Evolutionary conservation across 768 basidiomycete species (phyloP), one percentile per base, ranked within the genome.

Genomic region (Kondoa subrosea): DNA sequence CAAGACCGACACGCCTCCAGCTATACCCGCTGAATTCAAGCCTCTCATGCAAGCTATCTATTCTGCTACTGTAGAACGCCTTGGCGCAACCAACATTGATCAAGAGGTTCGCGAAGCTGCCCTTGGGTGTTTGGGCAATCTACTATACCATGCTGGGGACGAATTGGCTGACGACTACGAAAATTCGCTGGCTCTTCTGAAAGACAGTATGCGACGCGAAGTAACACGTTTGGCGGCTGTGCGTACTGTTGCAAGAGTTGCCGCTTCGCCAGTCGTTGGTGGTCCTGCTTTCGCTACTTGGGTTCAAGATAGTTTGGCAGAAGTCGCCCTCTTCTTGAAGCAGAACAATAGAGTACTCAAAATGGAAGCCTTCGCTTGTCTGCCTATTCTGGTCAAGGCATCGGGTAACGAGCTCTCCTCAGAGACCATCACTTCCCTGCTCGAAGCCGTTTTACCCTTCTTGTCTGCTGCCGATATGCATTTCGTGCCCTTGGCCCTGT

Each of bases 131-230:
- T 82, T 93, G 57, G 91, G 87, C 0, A 87, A 91, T 75, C 78
- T 97, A 8, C 89, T 95, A 85, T 82, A 89, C 64, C 86, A 85
- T 71, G 89, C 91, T 0, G 85, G 87, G 0, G 88, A 91, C 60
- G 63, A 68, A 12, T 25, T 72, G 26, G 33, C 40, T 1, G 17
- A 16, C 14, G 71, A 72, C 30, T 67, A 72, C 31, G 34, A 56
- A 16, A n/a, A 21, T 2, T 65, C 72, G 4, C 67, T 75, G 17
- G 14, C 61, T 1, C 70, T 75, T 66, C 70, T 75, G 3, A 69
- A 65, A 34, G 73, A 75, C 31, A 67, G 72, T 29, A 69, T 75
- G 33, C 34, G 66, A 50, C 79, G 76, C 65, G 80, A 80, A 64
- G 72, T 74, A n/a, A 78, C 78, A 3, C 74, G 78, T 26, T 67